Evolutionary conservation across 2,329 filamentous ascomycete species (phyloP), one percentile per base, ranked within the genome.

Genomic region (Ascochyta fabae): DNA sequence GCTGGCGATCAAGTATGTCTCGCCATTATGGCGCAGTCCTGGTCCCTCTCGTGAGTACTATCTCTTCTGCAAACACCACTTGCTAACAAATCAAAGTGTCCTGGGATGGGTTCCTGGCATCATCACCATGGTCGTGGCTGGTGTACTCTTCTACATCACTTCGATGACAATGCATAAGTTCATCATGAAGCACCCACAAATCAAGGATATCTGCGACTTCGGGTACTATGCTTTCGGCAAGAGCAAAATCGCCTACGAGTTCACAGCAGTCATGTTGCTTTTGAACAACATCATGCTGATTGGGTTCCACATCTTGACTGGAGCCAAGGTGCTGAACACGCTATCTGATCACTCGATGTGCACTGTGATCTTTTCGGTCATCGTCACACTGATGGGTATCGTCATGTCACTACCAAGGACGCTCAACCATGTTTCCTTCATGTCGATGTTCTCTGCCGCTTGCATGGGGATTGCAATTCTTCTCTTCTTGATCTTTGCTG

Each of bases 1-100:
- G 96, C 96, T 77, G 95, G 91, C 42, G 93, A 96, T 79, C 96
- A 97, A 75, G 96, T 96, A 55, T 96, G 91, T 75, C 79, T 96
- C 76, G 84, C 84, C 26, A 96, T 96, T 71, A 96, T 96, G 92
- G 95, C 91, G 46, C 96, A 96, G 66, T 92, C 92, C 0, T 96
- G 90, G 83, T 96, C 92, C 0, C 96, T 96, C 75, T 91, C 91
- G 76, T 78, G 64, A 65, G 75, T 72, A 38, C 19, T 1, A 6
- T 8, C 1, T 16, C 13, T 10, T 16, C 4, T 10, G 7, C 10
- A 27, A 16, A 16, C 22, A 15, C 23, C 4, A 3, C 16, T 22
- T 24, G 33, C 48, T 56, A 19, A 57, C 22, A 45, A 48, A 53
- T 27, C 10, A 19, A 39, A 75, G 72, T 41, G 79, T 93, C 26